Conservation (phyloP, 331 rosid species). For the Rosa hybrid region DNA sequence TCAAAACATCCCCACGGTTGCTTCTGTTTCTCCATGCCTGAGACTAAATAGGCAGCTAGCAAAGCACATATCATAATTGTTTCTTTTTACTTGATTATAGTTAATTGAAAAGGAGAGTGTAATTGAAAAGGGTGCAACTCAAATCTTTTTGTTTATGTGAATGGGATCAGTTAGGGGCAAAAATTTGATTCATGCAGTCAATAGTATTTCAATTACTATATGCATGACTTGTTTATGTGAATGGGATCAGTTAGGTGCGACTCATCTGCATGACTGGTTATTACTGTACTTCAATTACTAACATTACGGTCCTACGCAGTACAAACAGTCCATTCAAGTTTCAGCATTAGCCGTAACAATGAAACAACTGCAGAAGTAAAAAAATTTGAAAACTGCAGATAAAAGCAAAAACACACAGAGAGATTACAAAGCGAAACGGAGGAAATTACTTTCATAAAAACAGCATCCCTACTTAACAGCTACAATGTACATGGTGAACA, state of each 20-base stretch:
- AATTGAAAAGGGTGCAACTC: background rate
- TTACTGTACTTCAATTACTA: too few species aligned
- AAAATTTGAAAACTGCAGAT: background rate
- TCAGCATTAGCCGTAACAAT: background rate
- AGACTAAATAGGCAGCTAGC: background rate
- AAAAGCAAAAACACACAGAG: background rate
- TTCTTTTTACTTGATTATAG: background rate
- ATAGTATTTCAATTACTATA: too few species aligned
- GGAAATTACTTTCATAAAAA: background rate
- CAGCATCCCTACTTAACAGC: background rate
- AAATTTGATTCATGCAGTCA: background rate
- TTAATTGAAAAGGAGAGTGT: background rate
- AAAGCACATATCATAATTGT: background rate
- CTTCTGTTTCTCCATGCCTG: background rate
- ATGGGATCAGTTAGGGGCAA: background rate
- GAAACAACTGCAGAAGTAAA: background rate
- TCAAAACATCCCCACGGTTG: slow-evolving; percentile 5
- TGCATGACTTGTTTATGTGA: too few species aligned
- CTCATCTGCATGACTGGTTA: background rate
- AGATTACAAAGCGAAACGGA: background rate
- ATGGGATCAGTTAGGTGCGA: too few species aligned
- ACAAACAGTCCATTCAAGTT: background rate
- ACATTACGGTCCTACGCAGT: background rate
- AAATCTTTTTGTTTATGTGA: background rate
- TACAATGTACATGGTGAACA: slow-evolving; percentile 16